These are phyloP conservation scores for Seiridium cupressi DNA, from an alignment of 2,329 filamentous ascomycete species.

Conservation along the genomic window DNA sequence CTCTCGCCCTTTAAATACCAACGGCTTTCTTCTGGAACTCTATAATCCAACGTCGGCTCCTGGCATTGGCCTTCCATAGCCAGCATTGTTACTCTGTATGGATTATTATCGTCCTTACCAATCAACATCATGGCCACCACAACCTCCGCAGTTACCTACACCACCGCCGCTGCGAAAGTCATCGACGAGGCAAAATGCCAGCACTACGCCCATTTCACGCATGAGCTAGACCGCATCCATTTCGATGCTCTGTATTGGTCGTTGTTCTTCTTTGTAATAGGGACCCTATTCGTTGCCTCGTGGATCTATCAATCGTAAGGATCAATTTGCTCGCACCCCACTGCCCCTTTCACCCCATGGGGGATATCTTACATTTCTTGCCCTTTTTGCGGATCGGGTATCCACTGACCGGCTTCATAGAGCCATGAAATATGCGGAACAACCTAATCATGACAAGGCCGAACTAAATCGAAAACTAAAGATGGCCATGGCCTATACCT, in stretches of 20 bases:
- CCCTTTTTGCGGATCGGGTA: too few species aligned
- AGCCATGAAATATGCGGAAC: constrained; percentile 33
- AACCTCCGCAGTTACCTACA: neutral
- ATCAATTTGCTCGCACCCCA: neutral
- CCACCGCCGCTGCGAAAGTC: neutral
- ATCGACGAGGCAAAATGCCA: constrained; percentile 30
- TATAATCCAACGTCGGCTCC: neutral
- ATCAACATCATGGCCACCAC: neutral
- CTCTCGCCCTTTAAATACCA: neutral
- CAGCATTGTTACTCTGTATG: neutral
- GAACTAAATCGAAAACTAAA: constrained; percentile 35
- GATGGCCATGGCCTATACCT: constrained; percentile 24
- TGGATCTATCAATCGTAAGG: constrained; percentile 33
- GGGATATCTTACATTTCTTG: too few species aligned
- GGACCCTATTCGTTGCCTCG: constrained; percentile 34
- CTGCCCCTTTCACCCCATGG: too few species aligned
- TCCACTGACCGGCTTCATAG: constrained; percentile 12
- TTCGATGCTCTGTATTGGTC: constrained; percentile 40
- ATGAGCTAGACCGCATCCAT: constrained; percentile 29
- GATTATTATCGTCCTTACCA: neutral
- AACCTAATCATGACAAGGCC: constrained; percentile 28
- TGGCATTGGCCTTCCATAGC: neutral
- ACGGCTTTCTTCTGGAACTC: neutral
- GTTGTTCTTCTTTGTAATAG: constrained; percentile 35
- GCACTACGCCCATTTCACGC: constrained; percentile 39